Conservation (phyloP, 768 basidiomycete genomes). For the Hypholoma fasciculare region DNA sequence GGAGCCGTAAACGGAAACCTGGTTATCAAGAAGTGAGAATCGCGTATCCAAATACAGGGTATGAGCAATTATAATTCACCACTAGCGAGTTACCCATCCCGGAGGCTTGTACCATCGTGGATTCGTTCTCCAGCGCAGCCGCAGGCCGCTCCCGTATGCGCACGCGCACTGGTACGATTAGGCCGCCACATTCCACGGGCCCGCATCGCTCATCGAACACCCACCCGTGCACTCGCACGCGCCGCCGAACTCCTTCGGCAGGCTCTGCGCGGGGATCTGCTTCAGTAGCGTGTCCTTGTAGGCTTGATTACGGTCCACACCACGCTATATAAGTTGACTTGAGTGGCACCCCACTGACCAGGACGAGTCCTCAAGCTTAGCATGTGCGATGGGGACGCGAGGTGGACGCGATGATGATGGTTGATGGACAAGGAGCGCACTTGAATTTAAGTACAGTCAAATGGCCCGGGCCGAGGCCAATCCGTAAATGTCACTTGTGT, state of each 20-base stretch:
- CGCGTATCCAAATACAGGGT: neutral
- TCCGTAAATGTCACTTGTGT: neutral
- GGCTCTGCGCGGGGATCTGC: slow-evolving; percentile 84
- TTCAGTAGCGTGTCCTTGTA: no score
- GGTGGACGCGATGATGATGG: no score
- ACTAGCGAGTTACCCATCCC: no score
- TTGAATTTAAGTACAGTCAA: no score
- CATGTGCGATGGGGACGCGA: no score
- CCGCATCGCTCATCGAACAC: slow-evolving; percentile 86
- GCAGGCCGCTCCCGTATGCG: neutral
- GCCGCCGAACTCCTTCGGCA: slow-evolving; percentile 88
- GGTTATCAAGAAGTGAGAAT: neutral
- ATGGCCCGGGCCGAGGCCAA: neutral
- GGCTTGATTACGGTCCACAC: no score
- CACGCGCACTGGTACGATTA: neutral
- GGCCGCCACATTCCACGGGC: slow-evolving; percentile 73
- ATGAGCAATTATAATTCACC: neutral
- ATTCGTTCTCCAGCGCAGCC: neutral
- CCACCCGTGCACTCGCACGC: slow-evolving; percentile 74
- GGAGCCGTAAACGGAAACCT: neutral
- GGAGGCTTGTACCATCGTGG: no score
- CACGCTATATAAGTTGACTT: no score
- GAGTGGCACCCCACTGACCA: no score
- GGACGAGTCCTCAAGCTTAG: no score
- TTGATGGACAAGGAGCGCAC: no score